These are phyloP conservation scores for Irpex lacteus DNA, from an alignment of 1,284 basidiomycete genomes.

Conservation along the genomic window DNA sequence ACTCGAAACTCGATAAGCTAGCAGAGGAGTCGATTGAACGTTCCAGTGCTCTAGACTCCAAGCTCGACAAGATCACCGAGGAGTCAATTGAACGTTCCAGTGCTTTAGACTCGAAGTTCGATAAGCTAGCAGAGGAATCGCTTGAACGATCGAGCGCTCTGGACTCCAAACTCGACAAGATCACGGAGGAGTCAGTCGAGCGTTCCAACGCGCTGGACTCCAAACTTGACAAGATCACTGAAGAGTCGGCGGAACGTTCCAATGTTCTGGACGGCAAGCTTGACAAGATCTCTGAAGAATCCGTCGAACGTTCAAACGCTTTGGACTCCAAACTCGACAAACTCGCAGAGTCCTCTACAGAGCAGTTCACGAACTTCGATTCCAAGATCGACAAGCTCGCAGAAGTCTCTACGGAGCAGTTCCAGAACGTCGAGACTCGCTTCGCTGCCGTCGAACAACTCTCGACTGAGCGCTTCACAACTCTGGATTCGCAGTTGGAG, in stretches of 20 bases:
- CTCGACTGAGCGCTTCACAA: not conserved
- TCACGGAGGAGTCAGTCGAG: not conserved
- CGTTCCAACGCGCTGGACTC: not conserved
- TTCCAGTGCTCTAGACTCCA: not conserved
- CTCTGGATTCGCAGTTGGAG: slow-evolving; percentile 1
- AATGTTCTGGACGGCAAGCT: not conserved
- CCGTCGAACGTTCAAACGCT: not conserved
- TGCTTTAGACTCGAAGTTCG: not conserved
- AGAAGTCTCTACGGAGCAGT: not conserved
- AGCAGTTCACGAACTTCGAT: not conserved
- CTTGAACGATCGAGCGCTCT: not conserved
- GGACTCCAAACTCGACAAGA: not conserved
- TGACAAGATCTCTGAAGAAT: not conserved
- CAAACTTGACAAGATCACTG: not conserved
- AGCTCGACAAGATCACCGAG: not conserved
- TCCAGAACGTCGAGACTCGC: not conserved
- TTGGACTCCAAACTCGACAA: not conserved
- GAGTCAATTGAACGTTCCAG: not conserved
- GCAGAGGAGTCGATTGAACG: not conserved
- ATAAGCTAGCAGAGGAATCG: not conserved
- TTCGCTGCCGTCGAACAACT: not conserved
- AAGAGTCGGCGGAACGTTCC: not conserved
- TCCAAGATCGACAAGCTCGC: slow-evolving; percentile 2
- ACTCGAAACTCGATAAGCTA: not conserved
- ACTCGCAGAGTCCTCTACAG: not conserved